Conservation (phyloP, 306 rosid species). For the Comarum palustre region DNA sequence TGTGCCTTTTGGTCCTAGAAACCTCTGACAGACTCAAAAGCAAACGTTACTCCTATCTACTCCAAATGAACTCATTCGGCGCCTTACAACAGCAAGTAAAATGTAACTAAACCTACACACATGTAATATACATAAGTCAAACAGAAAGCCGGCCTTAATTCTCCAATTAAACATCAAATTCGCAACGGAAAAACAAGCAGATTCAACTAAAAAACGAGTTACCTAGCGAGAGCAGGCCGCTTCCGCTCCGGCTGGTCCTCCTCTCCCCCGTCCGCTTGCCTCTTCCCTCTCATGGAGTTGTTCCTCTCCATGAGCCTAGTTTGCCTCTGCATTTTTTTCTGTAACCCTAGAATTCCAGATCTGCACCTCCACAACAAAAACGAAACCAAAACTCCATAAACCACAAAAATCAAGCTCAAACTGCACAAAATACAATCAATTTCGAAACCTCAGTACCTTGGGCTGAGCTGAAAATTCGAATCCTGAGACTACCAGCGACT, state of each 20-base stretch:
- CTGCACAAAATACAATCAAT: slow-evolving; percentile 12
- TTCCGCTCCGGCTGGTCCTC: slow-evolving; percentile 92
- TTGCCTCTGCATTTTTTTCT: slow-evolving; percentile 57
- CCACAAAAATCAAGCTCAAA: slow-evolving; percentile 27
- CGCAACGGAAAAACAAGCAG: slow-evolving; percentile 12
- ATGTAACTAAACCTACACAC: background rate
- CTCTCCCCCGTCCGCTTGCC: slow-evolving; percentile 71
- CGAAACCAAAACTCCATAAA: slow-evolving; percentile 12
- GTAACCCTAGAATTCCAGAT: slow-evolving; percentile 37
- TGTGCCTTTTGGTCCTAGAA: background rate
- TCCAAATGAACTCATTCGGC: background rate
- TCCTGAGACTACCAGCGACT: background rate
- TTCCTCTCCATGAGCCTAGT: slow-evolving; percentile 52
- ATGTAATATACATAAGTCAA: background rate
- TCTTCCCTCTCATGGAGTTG: slow-evolving; percentile 69
- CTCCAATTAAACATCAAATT: background rate
- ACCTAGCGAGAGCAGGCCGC: slow-evolving; percentile 98
- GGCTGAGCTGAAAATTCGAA: background rate
- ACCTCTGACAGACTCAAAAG: background rate
- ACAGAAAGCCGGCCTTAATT: background rate
- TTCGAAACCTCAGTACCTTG: slow-evolving; percentile 7
- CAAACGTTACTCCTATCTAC: background rate
- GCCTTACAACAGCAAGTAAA: too few species aligned
- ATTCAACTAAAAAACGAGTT: slow-evolving; percentile 10
- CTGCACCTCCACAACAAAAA: slow-evolving; percentile 40